Evolutionary conservation across 2,329 filamentous ascomycete genomes (phyloP).

Genomic region (Alternaria gaisen): DNA sequence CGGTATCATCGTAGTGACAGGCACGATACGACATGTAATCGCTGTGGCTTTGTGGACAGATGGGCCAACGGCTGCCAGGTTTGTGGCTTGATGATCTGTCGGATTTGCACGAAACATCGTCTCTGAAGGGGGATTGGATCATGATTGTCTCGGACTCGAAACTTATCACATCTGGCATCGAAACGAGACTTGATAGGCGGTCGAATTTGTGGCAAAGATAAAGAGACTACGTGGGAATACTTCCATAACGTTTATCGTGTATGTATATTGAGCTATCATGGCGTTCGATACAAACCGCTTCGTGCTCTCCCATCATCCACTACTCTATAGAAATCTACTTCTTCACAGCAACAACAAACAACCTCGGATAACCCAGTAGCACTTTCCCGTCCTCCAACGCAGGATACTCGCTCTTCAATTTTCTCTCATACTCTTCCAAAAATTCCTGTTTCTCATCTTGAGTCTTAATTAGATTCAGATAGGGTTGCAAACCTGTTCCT

Average conservation of each 20-base stretch:
- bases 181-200: neutral
- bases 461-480: conserved; percentile 58
- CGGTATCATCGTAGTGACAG: neutral
- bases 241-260: neutral
- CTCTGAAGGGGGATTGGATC: neutral
- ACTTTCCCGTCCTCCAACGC: conserved; percentile 62
- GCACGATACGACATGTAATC: neutral
- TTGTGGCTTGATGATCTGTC: neutral
- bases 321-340: conserved; percentile 18
- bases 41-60: neutral
- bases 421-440: conserved; percentile 57
- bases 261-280: neutral
- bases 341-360: conserved; percentile 62
- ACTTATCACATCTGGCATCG: neutral
- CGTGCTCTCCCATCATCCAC: neutral
- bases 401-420: conserved; percentile 57
- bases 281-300: neutral
- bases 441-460: conserved; percentile 54
- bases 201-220: neutral
- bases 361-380: conserved; percentile 63
- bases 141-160: neutral
- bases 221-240: neutral
- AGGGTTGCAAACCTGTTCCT: conserved; percentile 66
- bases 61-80: neutral
- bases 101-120: neutral